Percentiles rank a stretch among this genome's conserved stretches.
phyloP scores from a whole-genome alignment of 805 yeast genomes.

The Lachancea sp. region DNA sequence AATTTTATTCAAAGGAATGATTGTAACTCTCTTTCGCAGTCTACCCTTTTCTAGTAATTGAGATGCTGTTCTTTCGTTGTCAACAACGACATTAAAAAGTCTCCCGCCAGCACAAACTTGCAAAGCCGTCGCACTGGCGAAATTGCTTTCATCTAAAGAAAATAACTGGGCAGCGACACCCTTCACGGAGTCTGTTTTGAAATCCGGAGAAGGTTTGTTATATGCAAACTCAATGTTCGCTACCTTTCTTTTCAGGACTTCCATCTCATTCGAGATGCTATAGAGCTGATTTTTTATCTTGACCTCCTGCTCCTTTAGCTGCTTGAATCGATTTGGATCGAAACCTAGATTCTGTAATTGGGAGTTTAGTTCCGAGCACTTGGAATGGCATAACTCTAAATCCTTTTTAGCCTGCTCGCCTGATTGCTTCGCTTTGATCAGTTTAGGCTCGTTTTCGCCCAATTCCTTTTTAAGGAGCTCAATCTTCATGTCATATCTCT shows the following conservation, averaged over 20 bases:
- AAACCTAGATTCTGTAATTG: conserved; percentile 52
- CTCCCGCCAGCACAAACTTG: conserved; percentile 94
- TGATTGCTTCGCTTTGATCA: conserved; percentile 44
- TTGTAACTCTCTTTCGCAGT: conserved; percentile 75
- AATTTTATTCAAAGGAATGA: conserved; percentile 87
- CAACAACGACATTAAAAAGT: conserved; percentile 85
- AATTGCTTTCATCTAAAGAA: conserved; percentile 47
- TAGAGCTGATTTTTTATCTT: conserved; percentile 40
- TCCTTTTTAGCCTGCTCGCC: conserved; percentile 40
- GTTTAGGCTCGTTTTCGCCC: conserved; percentile 38
- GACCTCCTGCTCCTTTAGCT: conserved; percentile 42
- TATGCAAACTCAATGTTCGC: conserved; percentile 74
- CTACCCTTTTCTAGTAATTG: conserved; percentile 73
- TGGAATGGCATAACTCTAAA: conserved; percentile 35
- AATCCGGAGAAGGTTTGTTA: conserved; percentile 53
- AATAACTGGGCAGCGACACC: conserved; percentile 91
- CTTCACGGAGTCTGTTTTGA: conserved; percentile 57
- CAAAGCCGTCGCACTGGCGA: conserved; percentile 67
- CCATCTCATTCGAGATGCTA: conserved; percentile 41
- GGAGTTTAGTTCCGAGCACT: conserved; percentile 31
- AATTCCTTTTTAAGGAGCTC: conserved; percentile 51
- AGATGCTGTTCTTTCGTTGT: conserved; percentile 78
- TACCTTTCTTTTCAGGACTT: conserved; percentile 52
- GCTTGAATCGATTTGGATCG: conserved; percentile 40
- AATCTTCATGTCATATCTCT: conserved; percentile 53